These are phyloP conservation scores for Ophiostoma sp. DNA, from an alignment of 2,329 filamentous ascomycete genomes.

Conservation along the genomic window DNA sequence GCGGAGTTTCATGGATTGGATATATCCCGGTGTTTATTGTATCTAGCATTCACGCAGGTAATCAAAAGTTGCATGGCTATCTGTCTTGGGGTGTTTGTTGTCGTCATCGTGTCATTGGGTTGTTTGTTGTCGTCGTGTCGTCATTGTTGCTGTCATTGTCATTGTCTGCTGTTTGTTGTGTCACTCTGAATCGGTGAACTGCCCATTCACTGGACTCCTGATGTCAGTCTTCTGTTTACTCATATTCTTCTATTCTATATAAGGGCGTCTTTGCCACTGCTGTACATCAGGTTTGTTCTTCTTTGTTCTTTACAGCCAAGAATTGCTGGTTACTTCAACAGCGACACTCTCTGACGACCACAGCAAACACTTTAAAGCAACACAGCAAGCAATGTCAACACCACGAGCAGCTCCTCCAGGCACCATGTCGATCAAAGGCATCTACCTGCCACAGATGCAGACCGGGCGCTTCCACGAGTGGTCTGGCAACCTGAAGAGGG, in stretches of 20 bases:
- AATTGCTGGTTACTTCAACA: neutral
- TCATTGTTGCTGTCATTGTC: neutral
- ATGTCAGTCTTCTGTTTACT: neutral
- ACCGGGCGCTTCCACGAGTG: neutral
- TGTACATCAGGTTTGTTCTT: neutral
- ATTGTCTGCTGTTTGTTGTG: neutral
- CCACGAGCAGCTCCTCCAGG: neutral
- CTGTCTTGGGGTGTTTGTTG: neutral
- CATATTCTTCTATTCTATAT: too few relatives aligned
- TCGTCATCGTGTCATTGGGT: neutral
- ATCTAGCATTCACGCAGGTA: neutral
- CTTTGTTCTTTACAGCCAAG: neutral
- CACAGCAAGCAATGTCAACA: neutral
- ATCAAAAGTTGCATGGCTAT: neutral
- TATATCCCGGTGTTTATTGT: neutral
- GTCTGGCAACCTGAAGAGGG: neutral
- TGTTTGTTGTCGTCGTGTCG: neutral
- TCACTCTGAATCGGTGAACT: neutral
- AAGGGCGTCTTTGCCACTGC: neutral
- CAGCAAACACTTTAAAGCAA: neutral
- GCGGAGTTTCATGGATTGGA: constrained; percentile 1
- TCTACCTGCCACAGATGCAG: neutral
- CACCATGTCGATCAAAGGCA: neutral
- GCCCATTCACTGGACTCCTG: neutral
- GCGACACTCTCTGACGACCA: neutral